phyloP scores from a whole-genome alignment of 805 yeast species.

The Blastobotrys robertii region DNA sequence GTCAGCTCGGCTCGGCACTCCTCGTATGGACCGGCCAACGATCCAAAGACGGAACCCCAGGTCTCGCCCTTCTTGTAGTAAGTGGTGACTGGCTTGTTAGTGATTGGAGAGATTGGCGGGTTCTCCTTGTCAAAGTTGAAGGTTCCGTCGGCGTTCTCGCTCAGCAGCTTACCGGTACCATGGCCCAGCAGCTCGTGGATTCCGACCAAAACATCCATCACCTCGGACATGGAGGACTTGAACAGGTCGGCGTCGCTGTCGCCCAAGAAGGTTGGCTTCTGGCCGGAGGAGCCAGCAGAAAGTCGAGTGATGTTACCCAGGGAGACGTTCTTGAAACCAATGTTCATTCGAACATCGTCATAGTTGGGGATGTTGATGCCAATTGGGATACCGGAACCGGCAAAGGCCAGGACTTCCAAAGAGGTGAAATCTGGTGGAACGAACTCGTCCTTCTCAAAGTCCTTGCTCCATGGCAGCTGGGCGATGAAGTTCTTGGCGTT shows the following conservation, averaged over 20 bases:
- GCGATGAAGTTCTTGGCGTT: conserved; percentile 56
- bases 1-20: conserved; percentile 91
- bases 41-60: conserved; percentile 82
- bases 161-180: conserved; percentile 76
- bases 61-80: conserved; percentile 76
- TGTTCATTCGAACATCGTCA: conserved; percentile 73
- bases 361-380: conserved; percentile 91
- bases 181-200: conserved; percentile 87
- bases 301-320: conserved; percentile 61
- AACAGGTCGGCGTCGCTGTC: conserved; percentile 45
- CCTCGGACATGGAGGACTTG: conserved; percentile 64
- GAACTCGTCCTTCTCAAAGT: conserved; percentile 74
- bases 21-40: conserved; percentile 78
- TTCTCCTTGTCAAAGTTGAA: conserved; percentile 61
- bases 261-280: conserved; percentile 56
- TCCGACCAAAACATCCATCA: conserved; percentile 91
- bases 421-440: conserved; percentile 91
- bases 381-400: conserved; percentile 86
- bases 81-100: conserved; percentile 53
- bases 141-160: conserved; percentile 47
- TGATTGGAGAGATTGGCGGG: conserved; percentile 51
- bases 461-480: conserved; percentile 66
- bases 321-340: conserved; percentile 85
- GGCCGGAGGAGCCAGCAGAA: conserved; percentile 61
- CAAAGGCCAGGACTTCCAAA: conserved; percentile 78